These are phyloP conservation scores for Xylariaceae sp. DNA, from an alignment of 2,329 filamentous ascomycete genomes.

Conservation along the genomic window DNA sequence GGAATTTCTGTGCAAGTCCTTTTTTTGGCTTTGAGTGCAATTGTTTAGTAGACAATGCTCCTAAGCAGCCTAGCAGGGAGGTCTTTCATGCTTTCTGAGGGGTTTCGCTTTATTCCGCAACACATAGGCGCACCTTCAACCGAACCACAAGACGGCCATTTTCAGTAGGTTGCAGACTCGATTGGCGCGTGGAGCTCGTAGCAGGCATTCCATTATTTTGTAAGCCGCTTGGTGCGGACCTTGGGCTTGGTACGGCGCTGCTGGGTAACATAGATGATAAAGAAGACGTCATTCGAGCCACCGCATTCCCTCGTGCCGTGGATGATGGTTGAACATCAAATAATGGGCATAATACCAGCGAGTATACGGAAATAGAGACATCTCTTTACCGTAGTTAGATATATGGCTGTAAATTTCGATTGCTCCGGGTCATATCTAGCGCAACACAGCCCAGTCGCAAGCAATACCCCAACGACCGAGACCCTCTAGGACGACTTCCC, in stretches of 20 bases:
- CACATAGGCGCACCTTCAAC: neutral
- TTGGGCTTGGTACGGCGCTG: neutral
- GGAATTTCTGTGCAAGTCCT: neutral
- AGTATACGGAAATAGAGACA: neutral
- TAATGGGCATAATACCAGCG: neutral
- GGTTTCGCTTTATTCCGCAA: neutral
- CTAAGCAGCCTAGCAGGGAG: neutral
- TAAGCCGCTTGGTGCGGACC: neutral
- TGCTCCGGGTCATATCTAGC: slow-evolving; percentile 26
- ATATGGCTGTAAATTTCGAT: neutral
- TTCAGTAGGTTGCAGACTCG: neutral
- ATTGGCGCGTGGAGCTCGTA: neutral
- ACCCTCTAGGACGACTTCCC: slow-evolving; percentile 35
- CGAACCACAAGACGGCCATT: neutral
- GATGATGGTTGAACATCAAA: neutral
- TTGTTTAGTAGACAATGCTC: neutral
- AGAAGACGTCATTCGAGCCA: neutral
- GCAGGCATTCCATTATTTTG: neutral
- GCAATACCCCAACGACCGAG: slow-evolving; percentile 36
- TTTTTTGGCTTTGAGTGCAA: neutral
- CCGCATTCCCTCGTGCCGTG: neutral
- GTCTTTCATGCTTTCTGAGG: neutral
- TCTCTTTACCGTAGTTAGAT: neutral
- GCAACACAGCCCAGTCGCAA: slow-evolving; percentile 36
- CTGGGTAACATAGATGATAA: neutral